Evolutionary conservation across 2,329 filamentous ascomycete genomes (phyloP).

Genomic region (Apiospora kogelbergensis): DNA sequence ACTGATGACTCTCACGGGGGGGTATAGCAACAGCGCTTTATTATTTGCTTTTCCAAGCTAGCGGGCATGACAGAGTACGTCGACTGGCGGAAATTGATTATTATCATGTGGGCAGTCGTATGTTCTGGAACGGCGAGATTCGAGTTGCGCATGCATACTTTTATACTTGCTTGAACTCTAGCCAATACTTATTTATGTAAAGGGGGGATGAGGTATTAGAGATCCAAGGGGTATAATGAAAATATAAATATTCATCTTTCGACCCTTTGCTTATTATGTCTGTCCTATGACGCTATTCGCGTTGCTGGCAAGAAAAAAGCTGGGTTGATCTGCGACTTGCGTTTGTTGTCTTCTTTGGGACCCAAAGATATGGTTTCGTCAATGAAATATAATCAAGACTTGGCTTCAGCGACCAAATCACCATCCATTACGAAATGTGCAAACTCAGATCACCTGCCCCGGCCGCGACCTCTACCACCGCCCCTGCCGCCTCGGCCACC

Average conservation of each 20-base stretch:
- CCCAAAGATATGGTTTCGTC: neutral
- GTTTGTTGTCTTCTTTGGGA: neutral
- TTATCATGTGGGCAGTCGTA: neutral
- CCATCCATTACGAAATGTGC: neutral
- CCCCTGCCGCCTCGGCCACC: conserved; percentile 37
- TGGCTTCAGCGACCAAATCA: neutral
- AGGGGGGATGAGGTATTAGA: neutral
- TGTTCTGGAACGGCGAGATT: neutral
- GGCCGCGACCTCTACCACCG: conserved; percentile 20
- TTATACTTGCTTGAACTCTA: neutral
- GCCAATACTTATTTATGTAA: neutral
- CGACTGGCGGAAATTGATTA: neutral
- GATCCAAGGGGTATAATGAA: neutral
- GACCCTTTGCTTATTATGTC: no score
- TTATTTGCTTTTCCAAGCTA: neutral
- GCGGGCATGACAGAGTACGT: neutral
- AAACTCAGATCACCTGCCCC: conserved; percentile 23
- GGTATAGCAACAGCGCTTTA: neutral
- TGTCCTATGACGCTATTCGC: neutral
- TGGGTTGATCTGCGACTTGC: neutral
- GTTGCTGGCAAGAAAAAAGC: neutral
- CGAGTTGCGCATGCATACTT: neutral
- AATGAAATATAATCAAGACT: neutral
- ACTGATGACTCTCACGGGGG: neutral
- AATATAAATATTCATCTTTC: neutral